Percentiles rank a stretch among this genome's conserved stretches.
Conservation (phyloP, 257 asterid genomes). For the Jaltomata sinuosa region DNA sequence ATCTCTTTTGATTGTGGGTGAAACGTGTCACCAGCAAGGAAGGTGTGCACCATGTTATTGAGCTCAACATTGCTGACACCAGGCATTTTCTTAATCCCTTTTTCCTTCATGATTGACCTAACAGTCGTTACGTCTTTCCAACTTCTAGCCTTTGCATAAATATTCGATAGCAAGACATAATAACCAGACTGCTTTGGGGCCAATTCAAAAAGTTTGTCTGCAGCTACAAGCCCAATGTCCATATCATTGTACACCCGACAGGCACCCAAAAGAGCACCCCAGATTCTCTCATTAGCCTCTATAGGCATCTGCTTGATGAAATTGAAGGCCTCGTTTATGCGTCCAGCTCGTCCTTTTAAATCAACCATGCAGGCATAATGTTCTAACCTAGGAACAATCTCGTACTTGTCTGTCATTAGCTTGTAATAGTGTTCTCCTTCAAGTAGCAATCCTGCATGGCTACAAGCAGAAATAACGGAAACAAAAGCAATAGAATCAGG, state of each 20-base stretch:
- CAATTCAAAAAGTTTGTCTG: slow-evolving; percentile 66
- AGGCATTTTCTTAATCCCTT: slow-evolving; percentile 68
- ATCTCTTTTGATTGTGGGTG: slow-evolving; percentile 55
- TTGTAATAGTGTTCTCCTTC: slow-evolving; percentile 49
- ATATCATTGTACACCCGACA: slow-evolving; percentile 66
- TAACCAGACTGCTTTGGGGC: slow-evolving; percentile 75
- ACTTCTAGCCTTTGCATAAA: slow-evolving; percentile 81
- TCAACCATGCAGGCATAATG: slow-evolving; percentile 88
- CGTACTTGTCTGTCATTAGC: slow-evolving; percentile 51
- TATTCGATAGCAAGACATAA: slow-evolving; percentile 69
- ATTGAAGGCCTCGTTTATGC: slow-evolving; percentile 55
- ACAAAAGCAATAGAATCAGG: slow-evolving; percentile 90
- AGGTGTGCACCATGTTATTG: slow-evolving; percentile 44
- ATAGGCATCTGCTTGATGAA: slow-evolving; percentile 46
- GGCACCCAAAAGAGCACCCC: slow-evolving; percentile 83
- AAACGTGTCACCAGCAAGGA: slow-evolving; percentile 74
- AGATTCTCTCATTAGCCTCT: slow-evolving; percentile 65
- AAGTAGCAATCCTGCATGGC: slow-evolving; percentile 67
- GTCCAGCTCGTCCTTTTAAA: slow-evolving; percentile 74
- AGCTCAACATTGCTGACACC: slow-evolving; percentile 85
- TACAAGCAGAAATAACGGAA: slow-evolving; percentile 84
- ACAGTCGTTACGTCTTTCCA: slow-evolving; percentile 67
- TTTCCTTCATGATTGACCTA: slow-evolving; percentile 56
- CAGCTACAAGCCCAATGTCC: slow-evolving; percentile 71
- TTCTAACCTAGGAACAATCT: slow-evolving; percentile 61